Base-by-base conservation (phyloP, 306 rosid species). In the Lupinus albus region DNA sequence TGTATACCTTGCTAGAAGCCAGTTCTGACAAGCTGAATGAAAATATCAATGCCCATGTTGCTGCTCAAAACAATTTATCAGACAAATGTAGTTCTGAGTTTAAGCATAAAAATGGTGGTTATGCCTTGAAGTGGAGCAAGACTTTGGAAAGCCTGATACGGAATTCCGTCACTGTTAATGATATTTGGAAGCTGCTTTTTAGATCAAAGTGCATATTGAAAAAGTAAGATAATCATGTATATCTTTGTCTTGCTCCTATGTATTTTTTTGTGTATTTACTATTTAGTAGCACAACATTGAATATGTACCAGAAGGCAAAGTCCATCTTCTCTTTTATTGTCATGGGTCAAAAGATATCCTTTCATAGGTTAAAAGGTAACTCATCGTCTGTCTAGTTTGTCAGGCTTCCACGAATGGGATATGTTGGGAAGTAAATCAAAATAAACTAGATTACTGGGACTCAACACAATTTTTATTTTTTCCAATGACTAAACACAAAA, bases 211-310 rank as follows among this genome's bases (percentile, higher is more conserved):
- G 20, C 69, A 88, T 93, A 69, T 67, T 93, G 79, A 82, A 81
- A 68, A 81, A 75, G 99, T 93, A 83, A 85, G 97, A 80, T 62
- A 51, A 49, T 55, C 38, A 25, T 76, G 14, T 50, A 11, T 68
- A 62, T 9, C 70, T 64, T 64, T 68, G 64, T 25, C 21, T 11
- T 64, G 52, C 41, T 61, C 51, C 45, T 55, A 6, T 50, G 14
- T 45, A 56, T 18, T 35, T 2, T 57, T 2, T 75, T 52, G 45
- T 32, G 71, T 64, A 32, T 48, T 61, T 41, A 28, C 67, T 59
- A 32, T 48, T 61, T 48, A 13, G 25, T 54, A 41, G 57, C 61
- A n/a, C n/a, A n/a, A n/a, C n/a, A n/a, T n/a, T n/a, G n/a, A n/a
- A n/a, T n/a, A n/a, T n/a, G n/a, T n/a, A n/a, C 30, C 30, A 25